Percentiles rank a stretch among this genome's conserved stretches.
phyloP scores from a whole-genome alignment of 495 filamentous ascomycete genomes.

The Penicillium taxi region DNA sequence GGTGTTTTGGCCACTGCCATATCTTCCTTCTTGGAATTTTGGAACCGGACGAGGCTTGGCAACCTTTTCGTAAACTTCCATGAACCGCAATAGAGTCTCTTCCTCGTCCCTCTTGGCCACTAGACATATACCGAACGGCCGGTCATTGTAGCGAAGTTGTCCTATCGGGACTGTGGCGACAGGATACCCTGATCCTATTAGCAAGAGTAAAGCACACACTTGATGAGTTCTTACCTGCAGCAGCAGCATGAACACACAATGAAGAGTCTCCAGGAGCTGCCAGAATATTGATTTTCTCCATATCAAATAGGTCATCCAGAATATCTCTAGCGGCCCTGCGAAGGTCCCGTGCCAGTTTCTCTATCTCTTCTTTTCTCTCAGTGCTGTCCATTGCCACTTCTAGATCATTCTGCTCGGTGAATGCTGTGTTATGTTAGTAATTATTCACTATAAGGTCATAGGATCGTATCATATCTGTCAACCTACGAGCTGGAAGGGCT shows the following conservation, averaged over 20 bases:
- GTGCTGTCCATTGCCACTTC: conserved; percentile 9
- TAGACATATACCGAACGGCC: conserved; percentile 26
- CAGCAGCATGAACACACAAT: conserved; percentile 23
- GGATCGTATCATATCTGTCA: background rate
- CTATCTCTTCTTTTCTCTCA: conserved; percentile 7
- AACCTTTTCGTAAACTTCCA: conserved; percentile 17
- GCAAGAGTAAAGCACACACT: background rate
- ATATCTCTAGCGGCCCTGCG: conserved; percentile 3
- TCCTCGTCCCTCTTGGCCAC: conserved; percentile 18
- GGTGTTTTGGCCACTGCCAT: no score
- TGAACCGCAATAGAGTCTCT: conserved; percentile 20
- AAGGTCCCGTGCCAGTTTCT: conserved; percentile 8
- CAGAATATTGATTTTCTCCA: conserved; percentile 19
- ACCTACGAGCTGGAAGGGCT: conserved; percentile 5
- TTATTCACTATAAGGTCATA: background rate
- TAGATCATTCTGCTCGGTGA: conserved; percentile 2
- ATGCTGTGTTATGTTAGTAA: conserved; percentile 1
- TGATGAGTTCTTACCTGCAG: conserved; percentile 12
- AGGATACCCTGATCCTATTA: conserved; percentile 20
- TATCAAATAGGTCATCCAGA: conserved; percentile 15
- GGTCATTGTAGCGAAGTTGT: conserved; percentile 24
- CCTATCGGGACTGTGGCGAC: conserved; percentile 26
- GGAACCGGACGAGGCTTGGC: conserved; percentile 15
- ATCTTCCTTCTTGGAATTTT: no score
- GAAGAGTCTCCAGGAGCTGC: conserved; percentile 22